Conservation (phyloP, 495 filamentous ascomycete species). For the Pseudevernia furfuracea region DNA sequence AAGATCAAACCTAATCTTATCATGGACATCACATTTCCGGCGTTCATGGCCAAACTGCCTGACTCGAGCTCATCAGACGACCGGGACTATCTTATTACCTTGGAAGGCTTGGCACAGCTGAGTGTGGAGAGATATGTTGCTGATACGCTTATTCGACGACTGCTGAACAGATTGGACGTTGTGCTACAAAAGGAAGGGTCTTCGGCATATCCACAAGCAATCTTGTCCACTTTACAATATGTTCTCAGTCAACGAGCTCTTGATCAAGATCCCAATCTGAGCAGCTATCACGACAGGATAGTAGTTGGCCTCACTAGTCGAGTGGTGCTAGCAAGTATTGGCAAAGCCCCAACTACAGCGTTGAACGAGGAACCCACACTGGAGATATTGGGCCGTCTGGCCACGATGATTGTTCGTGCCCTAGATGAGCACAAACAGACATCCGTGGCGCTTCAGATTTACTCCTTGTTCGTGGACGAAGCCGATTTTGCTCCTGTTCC, state of each 20-base stretch:
- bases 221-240: slow-evolving; percentile 59
- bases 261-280: slow-evolving; percentile 41
- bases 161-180: slow-evolving; percentile 58
- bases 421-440: slow-evolving; percentile 48
- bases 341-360: slow-evolving; percentile 36
- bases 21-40: slow-evolving; percentile 63
- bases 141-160: slow-evolving; percentile 57
- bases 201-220: slow-evolving; percentile 47
- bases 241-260: slow-evolving; percentile 52
- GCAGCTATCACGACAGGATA: slow-evolving; percentile 53
- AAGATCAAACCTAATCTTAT: slow-evolving; percentile 59
- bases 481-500: slow-evolving; percentile 36
- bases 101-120: slow-evolving; percentile 63
- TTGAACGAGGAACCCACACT: slow-evolving; percentile 49
- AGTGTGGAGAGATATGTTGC: slow-evolving; percentile 58
- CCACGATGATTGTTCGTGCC: slow-evolving; percentile 52
- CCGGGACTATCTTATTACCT: slow-evolving; percentile 45
- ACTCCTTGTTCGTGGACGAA: slow-evolving; percentile 45
- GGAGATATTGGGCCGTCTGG: slow-evolving; percentile 56
- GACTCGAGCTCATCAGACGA: slow-evolving; percentile 40
- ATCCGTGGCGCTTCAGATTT: slow-evolving; percentile 47
- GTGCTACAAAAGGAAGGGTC: slow-evolving; percentile 49
- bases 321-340: slow-evolving; percentile 38
- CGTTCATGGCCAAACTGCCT: slow-evolving; percentile 63
- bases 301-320: slow-evolving; percentile 45